These are phyloP conservation scores for Urtica urens DNA, from an alignment of 306 rosid species.

Conservation along the genomic window DNA sequence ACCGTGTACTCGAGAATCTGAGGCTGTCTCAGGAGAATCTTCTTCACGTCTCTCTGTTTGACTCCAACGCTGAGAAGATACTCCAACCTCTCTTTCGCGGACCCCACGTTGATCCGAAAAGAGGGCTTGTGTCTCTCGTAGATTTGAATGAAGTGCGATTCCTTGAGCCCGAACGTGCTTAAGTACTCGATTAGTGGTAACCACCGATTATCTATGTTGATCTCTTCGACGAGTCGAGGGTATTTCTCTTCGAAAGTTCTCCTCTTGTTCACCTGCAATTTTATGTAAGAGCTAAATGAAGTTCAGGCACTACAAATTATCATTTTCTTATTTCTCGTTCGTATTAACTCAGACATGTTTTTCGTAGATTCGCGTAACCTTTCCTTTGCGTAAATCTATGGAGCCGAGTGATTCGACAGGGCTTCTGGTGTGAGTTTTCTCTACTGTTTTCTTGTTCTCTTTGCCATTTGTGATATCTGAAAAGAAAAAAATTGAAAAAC, in stretches of 20 bases:
- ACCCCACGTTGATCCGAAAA: conserved; percentile 68
- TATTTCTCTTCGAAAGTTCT: conserved; percentile 40
- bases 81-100: conserved; percentile 82
- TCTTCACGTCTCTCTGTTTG: conserved; percentile 70
- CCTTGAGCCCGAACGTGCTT: conserved; percentile 75
- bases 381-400: conserved; percentile 25
- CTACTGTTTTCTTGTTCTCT: conserved; percentile 8
- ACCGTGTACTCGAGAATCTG: conserved; percentile 73
- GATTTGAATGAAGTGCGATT: conserved; percentile 88
- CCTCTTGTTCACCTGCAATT: conserved; percentile 38
- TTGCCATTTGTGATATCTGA: conserved; percentile 19
- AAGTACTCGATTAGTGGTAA: conserved; percentile 88
- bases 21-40: conserved; percentile 86
- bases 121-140: conserved; percentile 87
- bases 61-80: conserved; percentile 86
- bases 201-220: conserved; percentile 64
- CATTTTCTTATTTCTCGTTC: neutral
- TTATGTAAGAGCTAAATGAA: conserved; percentile 14
- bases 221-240: conserved; percentile 62
- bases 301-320: conserved; percentile 3
- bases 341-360: conserved; percentile 11
- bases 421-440: conserved; percentile 2
- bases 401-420: conserved; percentile 26
- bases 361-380: conserved; percentile 33
- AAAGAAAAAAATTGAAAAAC: no score